A percentile compares a stretch with the other conserved stretches of the same genome.
These are phyloP conservation scores for Colletotrichum orchidophilum DNA, from an alignment of 2,329 filamentous ascomycete genomes.

Conservation along the genomic window DNA sequence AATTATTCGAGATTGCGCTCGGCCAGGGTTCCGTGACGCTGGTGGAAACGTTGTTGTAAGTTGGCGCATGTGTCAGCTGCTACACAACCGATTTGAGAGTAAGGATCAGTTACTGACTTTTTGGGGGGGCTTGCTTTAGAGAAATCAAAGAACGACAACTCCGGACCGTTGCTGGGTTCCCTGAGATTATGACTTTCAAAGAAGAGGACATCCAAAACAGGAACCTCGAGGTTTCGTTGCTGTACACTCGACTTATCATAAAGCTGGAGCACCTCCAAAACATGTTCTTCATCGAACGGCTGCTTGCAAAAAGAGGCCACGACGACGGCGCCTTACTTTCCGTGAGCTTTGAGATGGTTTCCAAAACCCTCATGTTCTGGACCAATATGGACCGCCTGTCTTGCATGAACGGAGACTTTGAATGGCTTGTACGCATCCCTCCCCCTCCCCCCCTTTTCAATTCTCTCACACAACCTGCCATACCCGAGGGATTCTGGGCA, in stretches of 20 bases:
- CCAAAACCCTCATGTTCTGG: slow-evolving; percentile 57
- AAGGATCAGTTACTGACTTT: not conserved
- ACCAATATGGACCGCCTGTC: slow-evolving; percentile 57
- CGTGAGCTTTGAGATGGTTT: slow-evolving; percentile 58
- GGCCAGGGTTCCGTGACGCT: slow-evolving; percentile 44
- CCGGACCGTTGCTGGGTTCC: slow-evolving; percentile 45
- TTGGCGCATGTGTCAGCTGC: too few species aligned
- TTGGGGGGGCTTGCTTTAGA: slow-evolving; percentile 38
- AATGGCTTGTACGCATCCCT: slow-evolving; percentile 55
- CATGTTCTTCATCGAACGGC: slow-evolving; percentile 66
- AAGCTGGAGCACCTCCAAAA: slow-evolving; percentile 64
- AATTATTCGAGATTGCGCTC: slow-evolving; percentile 42
- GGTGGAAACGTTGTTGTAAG: slow-evolving; percentile 47
- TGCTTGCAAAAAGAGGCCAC: slow-evolving; percentile 57
- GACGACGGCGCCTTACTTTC: slow-evolving; percentile 50
- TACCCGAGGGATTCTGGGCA: too few species aligned
- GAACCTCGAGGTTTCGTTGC: slow-evolving; percentile 38
- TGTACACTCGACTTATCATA: slow-evolving; percentile 57
- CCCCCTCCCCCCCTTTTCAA: too few species aligned
- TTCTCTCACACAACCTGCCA: too few species aligned
- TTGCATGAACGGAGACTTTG: slow-evolving; percentile 53
- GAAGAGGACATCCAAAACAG: slow-evolving; percentile 48
- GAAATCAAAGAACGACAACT: slow-evolving; percentile 48
- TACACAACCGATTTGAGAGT: too few species aligned
- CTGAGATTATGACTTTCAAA: slow-evolving; percentile 49